phyloP scores from a whole-genome alignment of 129 eudicot genomes.

The Flaveria bidentis region DNA sequence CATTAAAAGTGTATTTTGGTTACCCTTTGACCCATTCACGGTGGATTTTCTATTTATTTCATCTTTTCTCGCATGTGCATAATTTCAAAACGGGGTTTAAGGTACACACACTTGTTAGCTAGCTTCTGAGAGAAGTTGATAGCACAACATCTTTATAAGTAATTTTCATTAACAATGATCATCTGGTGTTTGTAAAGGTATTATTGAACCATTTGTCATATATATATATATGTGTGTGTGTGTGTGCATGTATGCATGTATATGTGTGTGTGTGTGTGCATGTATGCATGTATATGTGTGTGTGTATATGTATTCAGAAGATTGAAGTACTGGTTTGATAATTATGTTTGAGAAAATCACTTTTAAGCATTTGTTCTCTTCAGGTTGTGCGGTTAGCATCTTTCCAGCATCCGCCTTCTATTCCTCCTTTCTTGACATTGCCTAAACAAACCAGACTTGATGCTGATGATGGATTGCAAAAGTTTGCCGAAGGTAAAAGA shows the following conservation, averaged over 20 bases:
- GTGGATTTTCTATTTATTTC: constrained; percentile 18
- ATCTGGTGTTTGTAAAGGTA: constrained; percentile 1
- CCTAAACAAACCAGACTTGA: constrained; percentile 79
- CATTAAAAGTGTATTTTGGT: background rate
- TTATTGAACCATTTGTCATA: constrained; percentile 2
- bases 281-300: background rate
- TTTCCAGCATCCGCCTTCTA: constrained; percentile 89
- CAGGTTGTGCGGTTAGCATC: constrained; percentile 97
- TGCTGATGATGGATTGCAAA: constrained; percentile 60
- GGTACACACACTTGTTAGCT: constrained; percentile 6
- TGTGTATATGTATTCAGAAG: constrained; percentile 2
- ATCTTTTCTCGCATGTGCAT: background rate
- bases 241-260: background rate
- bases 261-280: too few species aligned
- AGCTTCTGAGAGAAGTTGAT: background rate
- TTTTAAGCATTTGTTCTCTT: constrained; percentile 9
- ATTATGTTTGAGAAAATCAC: constrained; percentile 19
- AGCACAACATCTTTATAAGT: background rate
- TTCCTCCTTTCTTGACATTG: constrained; percentile 86
- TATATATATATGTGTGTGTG: background rate
- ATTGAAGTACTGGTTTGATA: background rate
- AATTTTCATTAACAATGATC: constrained; percentile 1
- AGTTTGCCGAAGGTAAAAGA: constrained; percentile 67
- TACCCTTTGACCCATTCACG: background rate
- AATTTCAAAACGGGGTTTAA: background rate